Conservation (phyloP, 1,284 basidiomycete species). For the Papiliotrema flavescens region DNA sequence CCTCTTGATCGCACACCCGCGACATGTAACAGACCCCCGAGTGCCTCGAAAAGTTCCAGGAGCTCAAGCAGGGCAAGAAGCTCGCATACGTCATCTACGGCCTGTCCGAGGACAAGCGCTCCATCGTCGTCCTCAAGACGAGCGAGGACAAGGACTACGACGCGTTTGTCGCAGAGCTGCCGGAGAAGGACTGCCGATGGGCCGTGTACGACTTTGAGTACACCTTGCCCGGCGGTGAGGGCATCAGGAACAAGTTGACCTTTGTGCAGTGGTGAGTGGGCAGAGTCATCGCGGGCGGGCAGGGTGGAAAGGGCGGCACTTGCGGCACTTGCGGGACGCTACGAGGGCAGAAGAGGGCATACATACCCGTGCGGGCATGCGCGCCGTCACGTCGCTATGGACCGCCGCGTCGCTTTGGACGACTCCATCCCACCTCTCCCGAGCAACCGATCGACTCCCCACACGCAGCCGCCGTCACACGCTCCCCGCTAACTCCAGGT, state of each 20-base stretch:
- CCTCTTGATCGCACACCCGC: not conserved
- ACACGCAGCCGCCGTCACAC: no score
- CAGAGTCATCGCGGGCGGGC: no score
- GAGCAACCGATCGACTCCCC: no score
- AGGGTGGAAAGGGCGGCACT: no score
- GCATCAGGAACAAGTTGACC: constrained; percentile 84
- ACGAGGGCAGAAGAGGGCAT: no score
- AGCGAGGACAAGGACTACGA: constrained; percentile 61
- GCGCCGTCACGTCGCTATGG: no score
- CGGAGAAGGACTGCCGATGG: constrained; percentile 75
- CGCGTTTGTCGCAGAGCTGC: constrained; percentile 71
- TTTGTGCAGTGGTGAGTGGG: constrained; percentile 74
- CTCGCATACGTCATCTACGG: constrained; percentile 83
- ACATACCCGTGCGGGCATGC: no score
- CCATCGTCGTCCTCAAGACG: constrained; percentile 72
- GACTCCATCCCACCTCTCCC: no score
- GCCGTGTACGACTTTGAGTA: constrained; percentile 92
- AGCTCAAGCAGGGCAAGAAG: constrained; percentile 80
- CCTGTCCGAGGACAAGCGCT: constrained; percentile 62
- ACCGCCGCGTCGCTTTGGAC: no score
- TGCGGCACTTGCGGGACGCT: no score
- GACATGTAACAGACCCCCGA: constrained; percentile 43
- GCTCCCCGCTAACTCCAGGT: constrained; percentile 63
- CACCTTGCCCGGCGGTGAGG: constrained; percentile 68
- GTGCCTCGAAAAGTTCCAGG: constrained; percentile 65